phyloP scores from a whole-genome alignment of 208 protist species.

The Trypanosoma lewisi region DNA sequence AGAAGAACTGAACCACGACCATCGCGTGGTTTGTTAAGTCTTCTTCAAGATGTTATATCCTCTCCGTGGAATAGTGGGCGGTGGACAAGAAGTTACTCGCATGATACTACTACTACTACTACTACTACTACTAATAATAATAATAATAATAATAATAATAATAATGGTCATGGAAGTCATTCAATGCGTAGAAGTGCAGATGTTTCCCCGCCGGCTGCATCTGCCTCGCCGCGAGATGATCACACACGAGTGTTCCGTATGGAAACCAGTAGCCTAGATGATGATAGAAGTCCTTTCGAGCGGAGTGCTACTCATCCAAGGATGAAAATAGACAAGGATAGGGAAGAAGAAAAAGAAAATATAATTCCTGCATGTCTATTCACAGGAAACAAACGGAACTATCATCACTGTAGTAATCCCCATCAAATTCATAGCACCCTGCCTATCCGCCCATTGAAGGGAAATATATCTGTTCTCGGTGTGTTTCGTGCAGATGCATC shows the following conservation, averaged over 20 bases:
- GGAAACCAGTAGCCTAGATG: too few relatives aligned
- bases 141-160: too few relatives aligned
- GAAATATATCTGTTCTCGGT: conserved; percentile 22
- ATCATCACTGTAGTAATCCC: neutral
- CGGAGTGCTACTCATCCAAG: too few relatives aligned
- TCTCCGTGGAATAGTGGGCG: conserved; percentile 18
- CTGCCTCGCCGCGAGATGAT: too few relatives aligned
- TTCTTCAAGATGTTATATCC: conserved; percentile 19
- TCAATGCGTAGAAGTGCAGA: too few relatives aligned
- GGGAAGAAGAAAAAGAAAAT: neutral
- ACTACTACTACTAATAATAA: too few relatives aligned
- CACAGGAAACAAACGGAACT: neutral
- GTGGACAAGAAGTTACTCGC: conserved; percentile 13
- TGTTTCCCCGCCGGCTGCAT: too few relatives aligned
- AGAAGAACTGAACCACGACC: neutral
- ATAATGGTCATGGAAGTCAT: too few relatives aligned
- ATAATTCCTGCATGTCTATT: conserved; percentile 2
- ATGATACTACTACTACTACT: too few relatives aligned
- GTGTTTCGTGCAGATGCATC: conserved; percentile 20
- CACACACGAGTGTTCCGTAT: too few relatives aligned
- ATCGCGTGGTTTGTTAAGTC: conserved; percentile 20
- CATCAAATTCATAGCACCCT: conserved; percentile 9
- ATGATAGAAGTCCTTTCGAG: too few relatives aligned
- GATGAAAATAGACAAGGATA: too few relatives aligned
- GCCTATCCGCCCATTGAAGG: conserved; percentile 14